phyloP scores from a whole-genome alignment of 1,284 basidiomycete species.

The Papiliotrema nemorosa region DNA sequence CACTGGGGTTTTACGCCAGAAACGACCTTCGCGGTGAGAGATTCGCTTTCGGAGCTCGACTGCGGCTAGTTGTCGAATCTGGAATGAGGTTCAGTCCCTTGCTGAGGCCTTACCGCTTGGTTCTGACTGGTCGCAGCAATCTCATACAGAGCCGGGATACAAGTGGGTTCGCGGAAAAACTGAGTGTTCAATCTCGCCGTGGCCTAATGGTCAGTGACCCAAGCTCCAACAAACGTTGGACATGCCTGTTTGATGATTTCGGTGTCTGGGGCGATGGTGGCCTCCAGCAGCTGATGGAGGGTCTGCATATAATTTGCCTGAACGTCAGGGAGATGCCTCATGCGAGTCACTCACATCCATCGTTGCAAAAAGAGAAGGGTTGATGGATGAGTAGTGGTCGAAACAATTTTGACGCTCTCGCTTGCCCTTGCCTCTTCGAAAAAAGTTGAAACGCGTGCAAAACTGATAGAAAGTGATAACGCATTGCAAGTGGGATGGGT shows the following conservation, averaged over 20 bases:
- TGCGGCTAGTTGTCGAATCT: constrained; percentile 97
- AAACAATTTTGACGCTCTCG: not conserved
- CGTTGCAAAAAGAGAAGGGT: not conserved
- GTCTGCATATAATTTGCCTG: constrained; percentile 55
- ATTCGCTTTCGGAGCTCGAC: constrained; percentile 96
- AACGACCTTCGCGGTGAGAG: constrained; percentile 68
- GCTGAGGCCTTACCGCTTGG: constrained; percentile 48
- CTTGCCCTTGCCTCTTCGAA: too few species aligned
- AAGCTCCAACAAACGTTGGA: constrained; percentile 6
- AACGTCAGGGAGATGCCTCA: not conserved
- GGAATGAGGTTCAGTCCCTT: not conserved
- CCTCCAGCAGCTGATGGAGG: constrained; percentile 77
- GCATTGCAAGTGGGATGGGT: not conserved
- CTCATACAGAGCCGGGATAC: constrained; percentile 85
- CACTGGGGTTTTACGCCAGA: constrained; percentile 75
- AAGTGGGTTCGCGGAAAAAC: constrained; percentile 85
- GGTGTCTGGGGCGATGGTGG: constrained; percentile 82
- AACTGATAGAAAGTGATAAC: not conserved
- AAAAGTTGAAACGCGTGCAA: not conserved
- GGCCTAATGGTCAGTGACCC: constrained; percentile 58
- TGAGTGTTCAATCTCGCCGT: constrained; percentile 86
- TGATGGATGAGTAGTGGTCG: not conserved
- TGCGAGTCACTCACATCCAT: constrained; percentile 2
- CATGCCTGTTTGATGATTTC: constrained; percentile 79
- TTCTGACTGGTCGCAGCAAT: constrained; percentile 83